A percentile compares a stretch with the other conserved stretches of the same genome.
phyloP scores from a whole-genome alignment of 2,329 filamentous ascomycete species.

The Phialophora tarda region DNA sequence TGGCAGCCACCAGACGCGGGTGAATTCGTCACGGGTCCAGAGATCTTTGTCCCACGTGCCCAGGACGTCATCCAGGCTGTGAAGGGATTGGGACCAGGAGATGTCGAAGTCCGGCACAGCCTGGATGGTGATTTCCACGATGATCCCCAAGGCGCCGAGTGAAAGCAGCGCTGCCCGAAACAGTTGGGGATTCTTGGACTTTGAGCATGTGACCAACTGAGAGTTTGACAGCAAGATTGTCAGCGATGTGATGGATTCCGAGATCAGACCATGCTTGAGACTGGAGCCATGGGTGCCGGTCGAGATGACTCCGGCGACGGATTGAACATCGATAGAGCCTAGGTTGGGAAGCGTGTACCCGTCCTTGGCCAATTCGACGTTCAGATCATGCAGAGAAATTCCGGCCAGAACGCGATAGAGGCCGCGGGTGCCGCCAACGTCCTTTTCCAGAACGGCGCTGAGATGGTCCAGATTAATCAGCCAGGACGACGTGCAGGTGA shows the following conservation, averaged over 20 bases:
- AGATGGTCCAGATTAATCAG: conserved; percentile 90
- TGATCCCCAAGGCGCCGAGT: conserved; percentile 86
- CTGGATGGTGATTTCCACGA: conserved; percentile 85
- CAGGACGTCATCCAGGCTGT: conserved; percentile 71
- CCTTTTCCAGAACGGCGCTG: conserved; percentile 65
- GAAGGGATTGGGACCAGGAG: conserved; percentile 81
- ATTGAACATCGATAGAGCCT: conserved; percentile 94
- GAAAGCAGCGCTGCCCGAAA: conserved; percentile 89
- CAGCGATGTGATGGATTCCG: conserved; percentile 74
- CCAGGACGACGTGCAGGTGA: conserved; percentile 94
- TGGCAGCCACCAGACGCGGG: conserved; percentile 96
- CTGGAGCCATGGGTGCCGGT: conserved; percentile 95
- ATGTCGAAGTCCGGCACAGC: conserved; percentile 83
- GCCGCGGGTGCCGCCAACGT: conserved; percentile 68
- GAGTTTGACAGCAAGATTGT: conserved; percentile 84
- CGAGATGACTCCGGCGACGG: conserved; percentile 86
- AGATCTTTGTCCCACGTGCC: conserved; percentile 72
- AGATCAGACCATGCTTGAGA: conserved; percentile 80
- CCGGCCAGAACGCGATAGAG: conserved; percentile 83
- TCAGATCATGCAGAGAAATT: conserved; percentile 78
- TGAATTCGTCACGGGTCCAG: conserved; percentile 86
- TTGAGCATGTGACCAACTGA: conserved; percentile 70
- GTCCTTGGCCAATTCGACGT: conserved; percentile 72
- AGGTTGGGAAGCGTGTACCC: conserved; percentile 89
- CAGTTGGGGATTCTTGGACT: conserved; percentile 71